Conservation (phyloP, 1,284 basidiomycete species). For the Ceratorhiza oryzae-sativae region DNA sequence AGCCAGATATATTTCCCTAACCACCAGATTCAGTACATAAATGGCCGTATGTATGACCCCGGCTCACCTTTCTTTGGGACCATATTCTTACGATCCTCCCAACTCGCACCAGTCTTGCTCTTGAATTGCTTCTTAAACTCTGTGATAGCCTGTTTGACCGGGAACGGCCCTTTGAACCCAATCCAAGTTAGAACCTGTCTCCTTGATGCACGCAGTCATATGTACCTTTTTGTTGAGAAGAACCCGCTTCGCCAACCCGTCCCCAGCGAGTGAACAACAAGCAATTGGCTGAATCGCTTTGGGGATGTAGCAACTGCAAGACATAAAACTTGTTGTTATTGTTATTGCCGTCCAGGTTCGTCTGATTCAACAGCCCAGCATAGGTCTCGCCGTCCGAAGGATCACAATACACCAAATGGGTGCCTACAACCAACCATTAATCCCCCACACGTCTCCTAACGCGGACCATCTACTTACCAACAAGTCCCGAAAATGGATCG, state of each 20-base stretch:
- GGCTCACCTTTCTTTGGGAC: constrained; percentile 59
- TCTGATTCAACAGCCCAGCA: constrained; percentile 76
- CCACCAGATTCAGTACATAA: neutral
- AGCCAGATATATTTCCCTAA: constrained; percentile 67
- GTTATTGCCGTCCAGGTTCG: constrained; percentile 56
- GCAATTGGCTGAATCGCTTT: constrained; percentile 53
- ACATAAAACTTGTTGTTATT: constrained; percentile 58
- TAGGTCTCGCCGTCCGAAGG: constrained; percentile 58
- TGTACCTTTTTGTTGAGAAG: constrained; percentile 60
- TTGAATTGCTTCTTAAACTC: constrained; percentile 71
- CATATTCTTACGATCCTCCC: constrained; percentile 65
- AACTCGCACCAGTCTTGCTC: constrained; percentile 59
- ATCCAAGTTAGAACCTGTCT: neutral
- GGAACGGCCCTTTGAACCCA: constrained; percentile 52
- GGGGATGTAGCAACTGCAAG: constrained; percentile 65
- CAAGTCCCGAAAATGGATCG: constrained; percentile 58
- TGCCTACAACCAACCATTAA: constrained; percentile 50
- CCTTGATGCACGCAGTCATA: neutral
- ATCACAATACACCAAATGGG: constrained; percentile 62
- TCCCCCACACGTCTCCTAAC: constrained; percentile 3
- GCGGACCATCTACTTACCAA: constrained; percentile 55
- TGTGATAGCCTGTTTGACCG: constrained; percentile 51
- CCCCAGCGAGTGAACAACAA: constrained; percentile 65
- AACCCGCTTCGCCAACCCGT: constrained; percentile 65
- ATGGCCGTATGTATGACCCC: neutral